A percentile compares a stretch with the other conserved stretches of the same genome.
Conservation (phyloP, 768 basidiomycete species). For the Trametes coccinea region DNA sequence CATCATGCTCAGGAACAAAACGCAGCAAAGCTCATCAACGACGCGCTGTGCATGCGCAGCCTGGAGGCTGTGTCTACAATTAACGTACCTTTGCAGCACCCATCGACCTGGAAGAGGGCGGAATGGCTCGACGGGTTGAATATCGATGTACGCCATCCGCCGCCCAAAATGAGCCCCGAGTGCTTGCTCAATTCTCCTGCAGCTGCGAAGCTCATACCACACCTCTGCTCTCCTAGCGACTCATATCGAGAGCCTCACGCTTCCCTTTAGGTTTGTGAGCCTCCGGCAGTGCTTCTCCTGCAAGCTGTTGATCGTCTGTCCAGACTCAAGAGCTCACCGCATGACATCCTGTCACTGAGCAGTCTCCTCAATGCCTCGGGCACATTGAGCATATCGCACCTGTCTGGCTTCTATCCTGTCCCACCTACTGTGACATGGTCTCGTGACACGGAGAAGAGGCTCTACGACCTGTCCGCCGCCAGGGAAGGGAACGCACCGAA, state of each 20-base stretch:
- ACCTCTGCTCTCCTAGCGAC: conserved; percentile 39
- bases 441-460: conserved; percentile 6
- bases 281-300: background rate
- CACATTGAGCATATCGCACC: conserved; percentile 52
- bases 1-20: conserved; percentile 38
- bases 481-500: background rate
- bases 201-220: conserved; percentile 32
- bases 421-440: conserved; percentile 14
- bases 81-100: conserved; percentile 34
- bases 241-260: conserved; percentile 39
- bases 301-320: background rate
- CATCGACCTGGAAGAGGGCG: conserved; percentile 25
- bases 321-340: conserved; percentile 37
- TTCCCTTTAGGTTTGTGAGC: conserved; percentile 32
- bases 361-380: conserved; percentile 55
- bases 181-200: background rate
- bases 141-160: conserved; percentile 27
- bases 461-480: conserved; percentile 24
- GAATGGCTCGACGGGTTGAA: conserved; percentile 31
- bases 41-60: conserved; percentile 49
- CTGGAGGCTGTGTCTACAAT: conserved; percentile 33
- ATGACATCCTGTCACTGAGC: conserved; percentile 47
- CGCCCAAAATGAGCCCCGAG: background rate
- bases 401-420: conserved; percentile 57
- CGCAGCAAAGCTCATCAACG: conserved; percentile 50